These are phyloP conservation scores for Mycena amicta DNA, from an alignment of 768 basidiomycete species.

Conservation along the genomic window DNA sequence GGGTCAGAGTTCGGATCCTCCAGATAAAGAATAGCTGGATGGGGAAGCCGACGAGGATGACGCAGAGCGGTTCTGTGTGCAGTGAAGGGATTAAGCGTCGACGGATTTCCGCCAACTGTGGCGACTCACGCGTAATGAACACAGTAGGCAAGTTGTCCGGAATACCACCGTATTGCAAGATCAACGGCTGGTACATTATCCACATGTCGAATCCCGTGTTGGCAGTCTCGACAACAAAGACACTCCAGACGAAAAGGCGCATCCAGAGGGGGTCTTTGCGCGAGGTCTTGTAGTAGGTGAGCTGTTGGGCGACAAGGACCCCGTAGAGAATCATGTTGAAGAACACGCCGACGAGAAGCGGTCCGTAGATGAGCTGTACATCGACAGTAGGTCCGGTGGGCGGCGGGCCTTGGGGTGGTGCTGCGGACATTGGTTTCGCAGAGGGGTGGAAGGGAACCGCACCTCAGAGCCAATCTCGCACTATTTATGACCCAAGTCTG, in stretches of 20 bases:
- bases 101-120: not conserved
- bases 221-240: not conserved
- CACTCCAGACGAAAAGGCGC: not conserved
- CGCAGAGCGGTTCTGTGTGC: not conserved
- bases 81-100: not conserved
- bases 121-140: not conserved
- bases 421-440: too few species aligned
- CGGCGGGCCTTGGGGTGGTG: too few species aligned
- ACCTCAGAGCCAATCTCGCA: too few species aligned
- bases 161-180: not conserved
- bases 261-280: not conserved
- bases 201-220: not conserved
- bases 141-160: not conserved
- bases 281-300: not conserved
- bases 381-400: not conserved
- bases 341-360: conserved; percentile 2
- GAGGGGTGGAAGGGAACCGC: too few species aligned
- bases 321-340: conserved; percentile 13
- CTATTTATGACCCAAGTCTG: too few species aligned
- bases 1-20: conserved; percentile 1
- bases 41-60: not conserved
- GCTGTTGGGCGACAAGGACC: not conserved
- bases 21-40: conserved; percentile 2
- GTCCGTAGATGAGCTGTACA: not conserved
- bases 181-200: not conserved